Evolutionary conservation across 768 basidiomycete species (phyloP), one percentile per base, ranked within the genome.

Genomic region (Boletus subparvulus): DNA sequence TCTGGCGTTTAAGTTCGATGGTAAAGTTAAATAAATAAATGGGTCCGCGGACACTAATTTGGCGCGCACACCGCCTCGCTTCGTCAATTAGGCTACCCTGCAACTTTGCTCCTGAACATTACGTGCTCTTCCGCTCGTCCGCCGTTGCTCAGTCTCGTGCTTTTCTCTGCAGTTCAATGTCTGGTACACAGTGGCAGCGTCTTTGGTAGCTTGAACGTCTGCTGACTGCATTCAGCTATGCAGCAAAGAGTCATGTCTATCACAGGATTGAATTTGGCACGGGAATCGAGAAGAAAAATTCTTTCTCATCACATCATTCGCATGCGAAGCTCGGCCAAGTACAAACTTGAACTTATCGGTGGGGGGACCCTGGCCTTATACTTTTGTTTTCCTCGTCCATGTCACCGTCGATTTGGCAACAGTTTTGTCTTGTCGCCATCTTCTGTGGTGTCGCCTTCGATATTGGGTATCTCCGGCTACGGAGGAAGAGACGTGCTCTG

Each of bases 361-460:
- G 8, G 10, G 8, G 10, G 21, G 21, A 21, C 21, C 21, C 21
- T 21, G 21, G 21, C 21, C 21, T n/a, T 21, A 21, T 21, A 21
- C 21, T 21, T 21, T 21, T 0, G 3, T 21, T 41, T n/a, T 33
- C 43, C 16, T 44, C 13, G 10, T 42, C 36, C 45, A 52, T 52
- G 50, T 35, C 46, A 36, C 12, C 41, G 30, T 45, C 40, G 17
- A 52, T 14, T 40, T 64, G 59, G 61, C 52, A 51, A n/a, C 56
- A 52, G 33, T 39, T 59, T 5, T 66, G 47, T 47, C 33, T 66
- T 17, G 41, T 32, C 28, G 56, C 39, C 17, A 41, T 61, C 41
- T 28, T 68, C 32, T 57, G 46, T 47, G 57, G 45, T 26, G 12
- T 61, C 42, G 47, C 49, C 16, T 21, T 61, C 32, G 42, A 49